Conservation (phyloP, 305 asterid genomes). For the Solanum chacoense region DNA sequence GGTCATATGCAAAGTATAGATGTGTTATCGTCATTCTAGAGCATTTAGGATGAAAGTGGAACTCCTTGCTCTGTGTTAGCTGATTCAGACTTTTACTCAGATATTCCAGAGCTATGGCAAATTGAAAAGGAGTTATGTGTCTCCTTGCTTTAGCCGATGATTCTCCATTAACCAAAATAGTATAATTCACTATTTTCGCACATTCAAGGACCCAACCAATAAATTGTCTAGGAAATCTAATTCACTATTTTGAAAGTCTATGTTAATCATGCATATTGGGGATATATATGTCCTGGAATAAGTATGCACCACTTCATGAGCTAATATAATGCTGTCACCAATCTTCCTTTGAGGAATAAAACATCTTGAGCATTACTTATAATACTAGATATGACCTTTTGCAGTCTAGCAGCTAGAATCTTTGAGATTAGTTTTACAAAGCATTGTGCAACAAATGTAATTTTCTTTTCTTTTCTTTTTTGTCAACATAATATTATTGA, state of each 20-base stretch:
- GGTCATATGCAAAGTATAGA: neutral
- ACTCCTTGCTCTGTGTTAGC: neutral
- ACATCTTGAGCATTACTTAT: neutral
- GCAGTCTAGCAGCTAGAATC: neutral
- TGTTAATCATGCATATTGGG: neutral
- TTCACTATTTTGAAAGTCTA: neutral
- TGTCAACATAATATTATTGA: neutral
- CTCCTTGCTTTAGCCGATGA: neutral
- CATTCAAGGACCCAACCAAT: neutral
- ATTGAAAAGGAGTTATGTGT: neutral
- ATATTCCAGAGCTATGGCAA: neutral
- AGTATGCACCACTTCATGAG: neutral
- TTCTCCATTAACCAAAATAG: neutral
- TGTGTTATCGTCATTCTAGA: neutral
- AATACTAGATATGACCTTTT: neutral
- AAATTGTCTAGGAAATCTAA: neutral
- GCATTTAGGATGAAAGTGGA: neutral
- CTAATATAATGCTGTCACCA: neutral
- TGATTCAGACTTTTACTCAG: neutral
- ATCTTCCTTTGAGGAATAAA: neutral
- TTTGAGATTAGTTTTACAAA: neutral
- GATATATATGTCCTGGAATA: neutral
- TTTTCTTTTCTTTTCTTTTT: neutral
- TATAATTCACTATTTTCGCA: neutral
- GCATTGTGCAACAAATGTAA: neutral